Evolutionary conservation across 2,329 filamentous ascomycete species (phyloP), one percentile per base, ranked within the genome.

Genomic region (Allantophomopsis lycopodina): DNA sequence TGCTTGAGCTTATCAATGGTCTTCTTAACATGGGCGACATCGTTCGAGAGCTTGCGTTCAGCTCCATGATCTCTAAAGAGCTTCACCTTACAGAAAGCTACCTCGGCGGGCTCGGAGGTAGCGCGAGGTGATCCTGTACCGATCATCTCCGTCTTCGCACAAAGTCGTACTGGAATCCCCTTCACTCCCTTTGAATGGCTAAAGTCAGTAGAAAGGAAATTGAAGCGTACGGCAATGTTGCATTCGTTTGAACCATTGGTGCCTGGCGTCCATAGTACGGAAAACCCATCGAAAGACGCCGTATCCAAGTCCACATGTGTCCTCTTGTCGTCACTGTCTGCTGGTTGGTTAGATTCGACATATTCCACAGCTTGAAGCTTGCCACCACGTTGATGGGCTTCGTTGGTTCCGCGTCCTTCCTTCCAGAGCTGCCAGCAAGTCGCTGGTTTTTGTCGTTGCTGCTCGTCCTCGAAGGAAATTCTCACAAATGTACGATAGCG

Each of bases 151-250:
- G 91, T 96, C 61, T 96, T 96, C 12, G 88, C 79, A 58, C 89
- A 96, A 1, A 96, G 71, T 40, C 91, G 71, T 4, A 98, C 88
- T 0, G 91, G 89, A 47, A 96, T 95, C 30, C 91, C 91, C 61
- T 96, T 98, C 37, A 98, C 91, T 35, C 91, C 91, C 56, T 98
- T 98, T 8, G 91, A 96, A 55, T 96, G 91, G 58, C 89, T 96
- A 57, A 96, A 98, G 56, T 98, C 91, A 7, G 91, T 98, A 1
- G 91, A 98, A 0, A 98, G 68, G 55, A 98, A 98, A 62, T 98
- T 98, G 69, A 96, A 98, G 35, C 91, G 83, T 11, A 96, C 85
- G 7, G 87, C 83, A 41, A 98, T 76, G 37, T 78, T 83, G 57
- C 87, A 91, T 51, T 95, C 87, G 3, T 81, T 66, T 0, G 65